Base-by-base conservation (phyloP, 768 basidiomycete species). In the Suillus alpinus region DNA sequence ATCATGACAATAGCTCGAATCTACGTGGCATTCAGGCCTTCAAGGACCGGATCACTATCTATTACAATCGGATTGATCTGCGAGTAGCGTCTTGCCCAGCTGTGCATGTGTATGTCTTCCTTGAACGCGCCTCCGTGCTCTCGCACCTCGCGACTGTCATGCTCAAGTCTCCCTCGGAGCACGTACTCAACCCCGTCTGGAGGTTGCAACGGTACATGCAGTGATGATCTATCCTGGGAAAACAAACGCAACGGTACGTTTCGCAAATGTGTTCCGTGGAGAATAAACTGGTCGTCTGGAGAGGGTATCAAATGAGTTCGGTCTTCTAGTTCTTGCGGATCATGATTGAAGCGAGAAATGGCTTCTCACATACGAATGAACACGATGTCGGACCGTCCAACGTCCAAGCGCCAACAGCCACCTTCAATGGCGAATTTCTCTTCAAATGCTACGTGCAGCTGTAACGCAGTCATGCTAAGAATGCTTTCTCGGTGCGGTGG, bases 1-100 rank as follows among this genome's bases (percentile, higher is more conserved):
- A 96, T 95, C 75, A 86, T 81, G 6, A 94, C 94, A 62, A 95
- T 84, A 0, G 95, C 94, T 59, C 84, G 78, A 56, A 83, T 81
- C 71, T 97, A 95, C n/a, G 87, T 89, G 6, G 71, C 64, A 69
- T 96, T 96, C 65, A 97, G 69, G 0, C 78, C 80, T 0, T 68
- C 62, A 1, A 95, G 68, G 7, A 79, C 73, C 0, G 94, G 94
- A 74, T 97, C 95, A 3, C 92, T 92, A 50, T 91, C 87, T 4
- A 94, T 73, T 9, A 75, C 76, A 32, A 94, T 68, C 0, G 94
- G 91, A 56, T 84, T 71, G 8, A 73, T 68, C 20, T 69, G 73
- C 16, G 81, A 79, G 73, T 95, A 87, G 51, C 95, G 80, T 59
- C 75, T 75, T 8, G 86, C 88, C 95, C 95, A 96, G 66, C 88